Evolutionary conservation across 352 stramenopile species (phyloP).

Genomic region (Phytophthora cryptogea): DNA sequence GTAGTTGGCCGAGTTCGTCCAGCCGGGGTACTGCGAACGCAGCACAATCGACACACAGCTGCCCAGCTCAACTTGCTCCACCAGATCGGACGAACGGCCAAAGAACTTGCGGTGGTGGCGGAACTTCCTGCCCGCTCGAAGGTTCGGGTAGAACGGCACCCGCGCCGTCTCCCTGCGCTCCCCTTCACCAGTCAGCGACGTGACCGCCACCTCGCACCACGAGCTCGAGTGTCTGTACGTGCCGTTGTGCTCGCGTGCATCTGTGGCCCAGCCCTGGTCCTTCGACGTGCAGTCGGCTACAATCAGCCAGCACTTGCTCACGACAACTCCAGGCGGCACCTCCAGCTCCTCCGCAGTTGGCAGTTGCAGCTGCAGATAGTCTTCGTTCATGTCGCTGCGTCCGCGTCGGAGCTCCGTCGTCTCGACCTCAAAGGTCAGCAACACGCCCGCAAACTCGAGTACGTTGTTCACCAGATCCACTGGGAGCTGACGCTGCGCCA

Average conservation of each 20-base stretch:
- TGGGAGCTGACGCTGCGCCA: conserved; percentile 40
- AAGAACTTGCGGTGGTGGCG: conserved; percentile 69
- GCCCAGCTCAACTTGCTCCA: conserved; percentile 47
- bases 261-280: conserved; percentile 74
- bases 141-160: conserved; percentile 46
- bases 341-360: conserved; percentile 36
- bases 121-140: conserved; percentile 47
- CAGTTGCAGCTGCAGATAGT: conserved; percentile 55
- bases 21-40: conserved; percentile 63
- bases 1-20: conserved; percentile 66
- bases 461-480: conserved; percentile 53
- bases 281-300: conserved; percentile 64
- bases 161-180: conserved; percentile 33
- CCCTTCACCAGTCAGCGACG: conserved; percentile 24
- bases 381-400: conserved; percentile 52
- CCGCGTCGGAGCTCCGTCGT: conserved; percentile 37
- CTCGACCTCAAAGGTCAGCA: conserved; percentile 50
- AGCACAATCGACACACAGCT: conserved; percentile 58
- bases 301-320: conserved; percentile 45
- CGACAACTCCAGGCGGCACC: conserved; percentile 47
- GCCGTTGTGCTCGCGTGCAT: conserved; percentile 46
- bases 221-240: conserved; percentile 65
- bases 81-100: conserved; percentile 29
- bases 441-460: conserved; percentile 56
- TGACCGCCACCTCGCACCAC: conserved; percentile 66